Evolutionary conservation across 768 basidiomycete species (phyloP), one percentile per base, ranked within the genome.

Genomic region (Boletales sp.): DNA sequence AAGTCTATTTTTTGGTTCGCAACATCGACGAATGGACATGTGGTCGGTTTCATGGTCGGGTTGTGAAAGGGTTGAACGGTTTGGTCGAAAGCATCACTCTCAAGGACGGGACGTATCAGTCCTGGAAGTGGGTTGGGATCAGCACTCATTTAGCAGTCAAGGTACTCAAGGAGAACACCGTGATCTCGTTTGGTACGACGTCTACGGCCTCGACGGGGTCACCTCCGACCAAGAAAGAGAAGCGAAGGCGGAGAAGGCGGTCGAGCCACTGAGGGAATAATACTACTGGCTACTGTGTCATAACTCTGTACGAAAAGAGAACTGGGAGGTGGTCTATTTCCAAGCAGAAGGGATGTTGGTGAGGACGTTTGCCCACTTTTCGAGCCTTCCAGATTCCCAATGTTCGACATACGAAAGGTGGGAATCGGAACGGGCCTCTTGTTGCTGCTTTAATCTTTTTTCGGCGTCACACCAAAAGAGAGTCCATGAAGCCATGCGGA

Each of bases 401-500:
- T 78, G 72, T 65, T 86, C 89, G 10, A 92, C 71, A 59, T 84
- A 87, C 1, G 86, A 86, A 47, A 89, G 67, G 19, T 82, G 82
- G 29, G 77, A 78, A 48, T 76, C 78, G 14, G 86, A 78, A 12
- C 81, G 78, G 18, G 83, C 80, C 55, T 84, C 81, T 60, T 86
- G 84, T 60, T 86, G 84, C 17, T 78, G 79, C 67, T 80, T 84
- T 24, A 94, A 69, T 45, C 86, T 76, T 70, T 86, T 90, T 73
- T 98, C 95, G 1, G 87, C 92, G 71, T 99, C 97, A 68, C 94
- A 97, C 97, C 97, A 99, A 69, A 99, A 99, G 59, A 99, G 68
- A 40, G 92, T 84, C 91, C 95, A 99, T 21, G 83, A 74, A 11
- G 86, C 87, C 75, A 87, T 80, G 55, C 90, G 79, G 35, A 93